These are phyloP conservation scores for Boletus sp. DNA, from an alignment of 768 basidiomycete species.

Conservation along the genomic window DNA sequence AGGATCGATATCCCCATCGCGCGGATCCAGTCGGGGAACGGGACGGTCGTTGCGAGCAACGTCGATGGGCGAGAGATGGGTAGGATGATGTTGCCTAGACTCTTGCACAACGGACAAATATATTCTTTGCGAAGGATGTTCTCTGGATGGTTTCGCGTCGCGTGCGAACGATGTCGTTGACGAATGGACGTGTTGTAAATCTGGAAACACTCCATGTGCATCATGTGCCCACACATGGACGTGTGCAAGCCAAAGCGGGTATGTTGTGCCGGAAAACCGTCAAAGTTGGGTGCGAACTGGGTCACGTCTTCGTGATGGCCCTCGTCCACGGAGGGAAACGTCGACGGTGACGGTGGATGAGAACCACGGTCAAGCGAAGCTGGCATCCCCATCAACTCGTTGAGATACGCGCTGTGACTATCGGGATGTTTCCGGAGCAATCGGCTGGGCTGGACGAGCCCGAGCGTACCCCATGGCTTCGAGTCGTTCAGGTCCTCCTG, in stretches of 20 bases:
- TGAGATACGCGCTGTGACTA: slow-evolving; percentile 55
- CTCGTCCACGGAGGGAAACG: slow-evolving; percentile 33
- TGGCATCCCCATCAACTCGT: slow-evolving; percentile 66
- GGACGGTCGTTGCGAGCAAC: slow-evolving; percentile 44
- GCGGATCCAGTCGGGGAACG: slow-evolving; percentile 89
- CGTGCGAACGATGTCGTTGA: slow-evolving; percentile 84
- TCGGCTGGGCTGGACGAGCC: slow-evolving; percentile 88
- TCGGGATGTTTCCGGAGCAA: slow-evolving; percentile 79
- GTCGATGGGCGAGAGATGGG: slow-evolving; percentile 64
- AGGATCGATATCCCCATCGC: slow-evolving; percentile 86
- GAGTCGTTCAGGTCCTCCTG: slow-evolving; percentile 84
- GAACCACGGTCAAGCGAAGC: slow-evolving; percentile 61
- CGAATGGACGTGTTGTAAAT: slow-evolving; percentile 85
- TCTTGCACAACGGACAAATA: slow-evolving; percentile 97
- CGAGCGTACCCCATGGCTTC: slow-evolving; percentile 81
- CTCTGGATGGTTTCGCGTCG: slow-evolving; percentile 92
- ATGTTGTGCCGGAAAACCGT: slow-evolving; percentile 67
- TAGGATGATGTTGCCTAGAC: slow-evolving; percentile 89
- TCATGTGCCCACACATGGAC: slow-evolving; percentile 93
- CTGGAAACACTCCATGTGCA: slow-evolving; percentile 95
- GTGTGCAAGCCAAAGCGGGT: slow-evolving; percentile 84
- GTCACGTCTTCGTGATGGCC: slow-evolving; percentile 28
- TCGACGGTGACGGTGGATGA: slow-evolving; percentile 28
- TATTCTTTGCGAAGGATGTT: slow-evolving; percentile 92
- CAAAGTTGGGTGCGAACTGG: slow-evolving; percentile 60